phyloP scores from a whole-genome alignment of 306 rosid species.

The Corylus americana region DNA sequence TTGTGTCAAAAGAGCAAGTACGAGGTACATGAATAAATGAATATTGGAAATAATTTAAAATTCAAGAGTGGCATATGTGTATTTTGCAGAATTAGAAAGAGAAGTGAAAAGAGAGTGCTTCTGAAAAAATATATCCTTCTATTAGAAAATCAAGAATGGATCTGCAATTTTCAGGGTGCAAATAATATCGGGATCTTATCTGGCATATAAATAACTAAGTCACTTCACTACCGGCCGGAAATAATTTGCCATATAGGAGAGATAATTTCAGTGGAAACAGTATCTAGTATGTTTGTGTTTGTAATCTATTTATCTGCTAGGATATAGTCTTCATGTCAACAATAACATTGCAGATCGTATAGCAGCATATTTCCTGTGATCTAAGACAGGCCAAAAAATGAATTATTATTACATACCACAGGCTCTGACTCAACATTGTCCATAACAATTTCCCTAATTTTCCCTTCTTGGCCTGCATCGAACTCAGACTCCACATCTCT shows the following conservation, averaged over 20 bases:
- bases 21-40: background rate
- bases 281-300: background rate
- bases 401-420: conserved; percentile 43
- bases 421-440: conserved; percentile 61
- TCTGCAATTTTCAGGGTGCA: background rate
- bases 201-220: background rate
- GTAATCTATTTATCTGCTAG: background rate
- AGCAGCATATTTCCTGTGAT: background rate
- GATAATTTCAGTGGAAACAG: background rate
- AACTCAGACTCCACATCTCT: conserved; percentile 72
- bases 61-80: background rate
- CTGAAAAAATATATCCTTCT: background rate
- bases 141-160: background rate
- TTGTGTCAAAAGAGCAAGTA: background rate
- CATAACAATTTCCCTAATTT: conserved; percentile 73
- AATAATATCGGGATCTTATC: background rate
- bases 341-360: conserved; percentile 1
- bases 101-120: background rate
- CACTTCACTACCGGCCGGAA: background rate
- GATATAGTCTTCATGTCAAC: background rate
- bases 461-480: conserved; percentile 72
- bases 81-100: background rate
- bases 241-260: background rate
- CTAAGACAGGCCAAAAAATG: conserved; percentile 27
- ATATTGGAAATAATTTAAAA: background rate